Conservation (phyloP, 148 eudicot species). For the Oxyria digyna region DNA sequence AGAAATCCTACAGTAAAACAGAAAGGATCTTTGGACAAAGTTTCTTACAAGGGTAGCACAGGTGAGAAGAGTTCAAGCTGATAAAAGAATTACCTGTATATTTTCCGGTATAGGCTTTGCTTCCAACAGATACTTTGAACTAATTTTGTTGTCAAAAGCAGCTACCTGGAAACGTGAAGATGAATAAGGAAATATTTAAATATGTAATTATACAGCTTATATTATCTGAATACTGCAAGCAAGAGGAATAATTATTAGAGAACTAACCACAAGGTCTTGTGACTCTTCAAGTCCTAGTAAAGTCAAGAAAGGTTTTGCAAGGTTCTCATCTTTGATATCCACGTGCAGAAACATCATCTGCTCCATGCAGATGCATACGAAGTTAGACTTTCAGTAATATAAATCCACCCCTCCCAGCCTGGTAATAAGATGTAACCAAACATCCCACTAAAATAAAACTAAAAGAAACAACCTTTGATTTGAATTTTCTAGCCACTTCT, state of each 20-base stretch:
- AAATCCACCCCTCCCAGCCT: not conserved
- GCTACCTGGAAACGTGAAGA: constrained; percentile 37
- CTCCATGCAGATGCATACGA: constrained; percentile 8
- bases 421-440: not conserved
- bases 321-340: constrained; percentile 66
- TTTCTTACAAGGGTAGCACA: not conserved
- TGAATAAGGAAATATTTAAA: constrained; percentile 1
- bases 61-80: not conserved
- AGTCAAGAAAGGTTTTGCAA: constrained; percentile 85
- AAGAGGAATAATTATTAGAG: constrained; percentile 1
- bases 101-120: constrained; percentile 49
- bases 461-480: constrained; percentile 44
- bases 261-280: constrained; percentile 54
- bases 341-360: constrained; percentile 68
- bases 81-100: constrained; percentile 36
- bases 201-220: not conserved
- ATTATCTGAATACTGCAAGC: not conserved
- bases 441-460: not conserved
- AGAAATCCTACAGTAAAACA: constrained; percentile 56
- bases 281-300: constrained; percentile 82
- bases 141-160: constrained; percentile 75
- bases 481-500: constrained; percentile 68
- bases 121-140: constrained; percentile 71
- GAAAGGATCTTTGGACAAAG: not conserved
- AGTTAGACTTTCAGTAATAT: not conserved